A percentile compares a stretch with the other conserved stretches of the same genome.
Evolutionary conservation across 768 basidiomycete species (phyloP).

Genomic region (Trametes coccinea): DNA sequence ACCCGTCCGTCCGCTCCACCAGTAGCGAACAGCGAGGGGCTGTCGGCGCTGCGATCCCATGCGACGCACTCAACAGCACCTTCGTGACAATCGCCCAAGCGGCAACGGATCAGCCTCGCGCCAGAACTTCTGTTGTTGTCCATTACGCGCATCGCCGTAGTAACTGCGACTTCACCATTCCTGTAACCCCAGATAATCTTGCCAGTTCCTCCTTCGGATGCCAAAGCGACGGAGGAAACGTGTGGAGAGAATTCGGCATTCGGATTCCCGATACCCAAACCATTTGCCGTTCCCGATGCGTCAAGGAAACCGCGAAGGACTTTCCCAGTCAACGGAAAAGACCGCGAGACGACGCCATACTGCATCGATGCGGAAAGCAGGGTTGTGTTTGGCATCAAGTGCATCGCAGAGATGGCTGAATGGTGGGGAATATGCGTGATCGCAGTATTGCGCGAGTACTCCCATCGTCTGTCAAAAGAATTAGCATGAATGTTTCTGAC

Average conservation of each 20-base stretch:
- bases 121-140: conserved; percentile 47
- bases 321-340: conserved; percentile 67
- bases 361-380: conserved; percentile 64
- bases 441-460: conserved; percentile 57
- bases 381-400: conserved; percentile 53
- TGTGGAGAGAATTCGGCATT: conserved; percentile 75
- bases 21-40: conserved; percentile 42
- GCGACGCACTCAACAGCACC: conserved; percentile 55
- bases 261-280: conserved; percentile 68
- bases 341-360: conserved; percentile 74
- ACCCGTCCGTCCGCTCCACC: conserved; percentile 63
- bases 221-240: conserved; percentile 57
- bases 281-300: conserved; percentile 56
- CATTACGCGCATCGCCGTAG: conserved; percentile 58
- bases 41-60: conserved; percentile 39
- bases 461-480: conserved; percentile 60
- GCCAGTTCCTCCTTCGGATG: conserved; percentile 64
- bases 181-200: conserved; percentile 74
- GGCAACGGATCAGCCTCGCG: conserved; percentile 49
- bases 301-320: conserved; percentile 71
- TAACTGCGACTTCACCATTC: conserved; percentile 66
- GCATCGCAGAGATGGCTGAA: conserved; percentile 55
- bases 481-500: not conserved
- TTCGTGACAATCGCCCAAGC: conserved; percentile 61
- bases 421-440: conserved; percentile 66